phyloP scores from a whole-genome alignment of 768 basidiomycete genomes.

The Phanerodontia chrysosporium region DNA sequence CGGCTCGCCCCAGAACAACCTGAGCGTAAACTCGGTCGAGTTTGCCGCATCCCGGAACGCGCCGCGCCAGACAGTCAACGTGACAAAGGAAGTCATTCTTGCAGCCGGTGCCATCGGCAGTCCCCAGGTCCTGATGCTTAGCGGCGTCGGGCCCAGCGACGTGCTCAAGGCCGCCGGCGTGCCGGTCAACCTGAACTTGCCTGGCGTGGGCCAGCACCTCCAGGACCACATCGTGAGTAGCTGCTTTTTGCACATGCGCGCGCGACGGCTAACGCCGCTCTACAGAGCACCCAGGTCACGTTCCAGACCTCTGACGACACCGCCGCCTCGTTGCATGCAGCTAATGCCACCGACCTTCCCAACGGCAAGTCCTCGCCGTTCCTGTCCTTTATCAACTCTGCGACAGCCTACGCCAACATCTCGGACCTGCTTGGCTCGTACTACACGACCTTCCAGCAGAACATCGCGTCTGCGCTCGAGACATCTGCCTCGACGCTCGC shows the following conservation, averaged over 20 bases:
- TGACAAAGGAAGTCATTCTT: conserved; percentile 56
- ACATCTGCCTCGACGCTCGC: conserved; percentile 35
- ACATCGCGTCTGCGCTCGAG: conserved; percentile 29
- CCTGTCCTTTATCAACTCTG: conserved; percentile 59
- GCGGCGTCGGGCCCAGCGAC: conserved; percentile 55
- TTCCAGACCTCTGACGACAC: conserved; percentile 36
- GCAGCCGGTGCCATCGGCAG: conserved; percentile 46
- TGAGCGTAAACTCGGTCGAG: conserved; percentile 43
- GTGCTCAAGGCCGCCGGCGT: conserved; percentile 45
- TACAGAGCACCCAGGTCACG: conserved; percentile 32
- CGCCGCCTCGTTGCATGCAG: conserved; percentile 30
- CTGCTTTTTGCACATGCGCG: background rate
- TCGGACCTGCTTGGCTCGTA: conserved; percentile 39
- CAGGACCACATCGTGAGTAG: conserved; percentile 44
- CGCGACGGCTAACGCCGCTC: background rate
- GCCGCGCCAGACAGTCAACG: conserved; percentile 40
- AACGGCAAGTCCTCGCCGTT: conserved; percentile 28
- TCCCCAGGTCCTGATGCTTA: conserved; percentile 51
- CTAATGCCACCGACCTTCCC: conserved; percentile 20
- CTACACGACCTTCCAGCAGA: conserved; percentile 30
- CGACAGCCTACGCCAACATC: conserved; percentile 56
- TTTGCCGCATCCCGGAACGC: conserved; percentile 37
- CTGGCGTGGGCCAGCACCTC: conserved; percentile 59
- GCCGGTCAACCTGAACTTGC: conserved; percentile 40
- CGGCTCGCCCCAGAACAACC: conserved; percentile 26